Evolutionary conservation across 495 filamentous ascomycete species (phyloP), one percentile per base, ranked within the genome.

Genomic region (Acidiella bohemica): DNA sequence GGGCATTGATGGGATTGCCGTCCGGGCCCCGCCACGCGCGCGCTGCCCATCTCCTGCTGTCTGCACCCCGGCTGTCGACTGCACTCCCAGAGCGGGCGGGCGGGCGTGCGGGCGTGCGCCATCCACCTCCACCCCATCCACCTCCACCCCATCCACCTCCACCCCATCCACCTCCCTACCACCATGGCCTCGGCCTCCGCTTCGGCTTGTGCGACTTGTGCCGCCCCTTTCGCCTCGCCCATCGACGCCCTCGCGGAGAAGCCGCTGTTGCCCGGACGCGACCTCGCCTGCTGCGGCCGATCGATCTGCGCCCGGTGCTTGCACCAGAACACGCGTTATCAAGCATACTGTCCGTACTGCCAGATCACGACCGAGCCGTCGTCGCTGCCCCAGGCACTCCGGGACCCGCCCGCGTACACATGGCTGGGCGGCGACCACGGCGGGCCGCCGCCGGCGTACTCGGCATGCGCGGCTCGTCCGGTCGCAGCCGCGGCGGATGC

Each of bases 281-380:
- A 46, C 14, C 19, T 65, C 61, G 19, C 54, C 61, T 86, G 81
- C 58, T 87, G 81, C 51, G 59, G 58, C 22, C 66, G 82, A 31
- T 58, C 66, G 8, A 80, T 85, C 46, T 86, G 82, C 53, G 67
- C 71, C 3, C 59, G 59, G 28, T 88, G 82, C 62, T 72, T 80
- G 45, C 55, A 63, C 43, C 76, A 64, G 31, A 86, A 86, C 53
- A 61, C 61, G 14, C 73, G 81, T 14, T 85, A 85, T 58, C 65
- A 65, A 24, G 64, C 60, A 16, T 85, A 86, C 59, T 86, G 81
- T 55, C 71, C 70, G 0, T 75, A 68, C 51, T 75, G 71, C 40
- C 71, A 75, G 53, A 57, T 71, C 21, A 65, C 65, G 13, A 59
- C 58, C 17, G 61, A 62, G 14, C 68, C 72, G 2, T 64, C 67